These are phyloP conservation scores for Aspergillus diversus DNA, from an alignment of 495 filamentous ascomycete species.

Conservation along the genomic window DNA sequence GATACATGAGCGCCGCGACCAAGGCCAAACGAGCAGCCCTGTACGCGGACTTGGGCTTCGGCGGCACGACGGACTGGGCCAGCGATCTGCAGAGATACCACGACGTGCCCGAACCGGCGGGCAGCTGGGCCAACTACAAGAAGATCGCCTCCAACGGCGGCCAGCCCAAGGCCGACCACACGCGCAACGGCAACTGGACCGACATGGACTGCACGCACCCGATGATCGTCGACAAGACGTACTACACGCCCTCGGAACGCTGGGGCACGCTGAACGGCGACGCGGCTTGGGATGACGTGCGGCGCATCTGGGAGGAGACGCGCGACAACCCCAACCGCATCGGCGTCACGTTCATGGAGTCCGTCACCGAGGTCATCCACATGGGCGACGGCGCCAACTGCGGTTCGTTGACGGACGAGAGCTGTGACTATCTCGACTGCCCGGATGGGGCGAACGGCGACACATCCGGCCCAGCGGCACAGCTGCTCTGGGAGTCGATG, in stretches of 20 bases:
- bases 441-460: not conserved
- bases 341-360: not conserved
- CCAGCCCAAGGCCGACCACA: not conserved
- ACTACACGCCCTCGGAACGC: not conserved
- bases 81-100: slow-evolving; percentile 31
- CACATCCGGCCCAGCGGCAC: not conserved
- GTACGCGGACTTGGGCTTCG: slow-evolving; percentile 33
- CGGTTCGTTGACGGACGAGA: not conserved
- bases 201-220: not conserved
- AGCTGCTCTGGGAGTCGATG: slow-evolving; percentile 7
- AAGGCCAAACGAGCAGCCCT: slow-evolving; percentile 19
- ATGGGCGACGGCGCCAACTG: not conserved
- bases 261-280: not conserved
- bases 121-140: not conserved
- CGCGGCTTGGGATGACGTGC: not conserved
- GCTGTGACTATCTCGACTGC: not conserved
- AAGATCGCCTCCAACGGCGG: not conserved
- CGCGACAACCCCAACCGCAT: not conserved
- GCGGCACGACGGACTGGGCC: slow-evolving; percentile 45
- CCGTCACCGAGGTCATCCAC: not conserved
- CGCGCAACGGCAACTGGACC: not conserved
- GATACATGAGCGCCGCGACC: slow-evolving; percentile 38
- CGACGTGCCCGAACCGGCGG: not conserved
- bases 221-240: not conserved
- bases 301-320: not conserved